phyloP scores from a whole-genome alignment of 306 rosid species.

The Casuarina glauca region DNA sequence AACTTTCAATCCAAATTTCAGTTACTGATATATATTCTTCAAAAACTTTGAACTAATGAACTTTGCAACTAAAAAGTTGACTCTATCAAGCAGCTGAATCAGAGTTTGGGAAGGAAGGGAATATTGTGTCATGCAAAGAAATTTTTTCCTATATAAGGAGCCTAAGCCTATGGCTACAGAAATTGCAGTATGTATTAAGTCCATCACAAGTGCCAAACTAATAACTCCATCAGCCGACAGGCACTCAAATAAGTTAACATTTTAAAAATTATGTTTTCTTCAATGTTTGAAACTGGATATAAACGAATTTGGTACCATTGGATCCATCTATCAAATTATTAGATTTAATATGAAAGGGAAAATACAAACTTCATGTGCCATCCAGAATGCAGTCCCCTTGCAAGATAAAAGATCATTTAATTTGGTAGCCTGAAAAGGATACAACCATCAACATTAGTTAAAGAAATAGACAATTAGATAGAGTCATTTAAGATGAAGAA shows the following conservation, averaged over 20 bases:
- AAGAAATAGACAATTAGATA: conserved; percentile 15
- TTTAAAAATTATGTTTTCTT: neutral
- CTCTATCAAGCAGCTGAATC: neutral
- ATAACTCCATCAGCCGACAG: neutral
- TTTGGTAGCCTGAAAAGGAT: conserved; percentile 67
- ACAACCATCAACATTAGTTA: conserved; percentile 21
- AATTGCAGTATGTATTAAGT: neutral
- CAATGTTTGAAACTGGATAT: neutral
- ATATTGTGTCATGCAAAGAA: neutral
- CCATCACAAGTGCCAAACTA: neutral
- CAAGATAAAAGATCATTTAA: conserved; percentile 77
- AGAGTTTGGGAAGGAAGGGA: neutral
- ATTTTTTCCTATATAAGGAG: neutral
- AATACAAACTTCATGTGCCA: conserved; percentile 96
- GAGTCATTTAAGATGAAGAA: conserved; percentile 8
- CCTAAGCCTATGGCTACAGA: neutral
- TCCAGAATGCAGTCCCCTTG: conserved; percentile 92
- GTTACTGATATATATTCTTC: neutral
- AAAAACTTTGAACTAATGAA: neutral
- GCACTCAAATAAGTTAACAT: conserved; percentile 1
- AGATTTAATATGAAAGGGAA: conserved; percentile 18
- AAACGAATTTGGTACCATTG: conserved; percentile 13
- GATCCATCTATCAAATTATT: conserved; percentile 11
- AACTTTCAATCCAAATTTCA: neutral
- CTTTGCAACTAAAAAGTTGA: neutral